Evolutionary conservation across 495 filamentous ascomycete genomes (phyloP).

Genomic region (Podospora bellae-mahoneyi): DNA sequence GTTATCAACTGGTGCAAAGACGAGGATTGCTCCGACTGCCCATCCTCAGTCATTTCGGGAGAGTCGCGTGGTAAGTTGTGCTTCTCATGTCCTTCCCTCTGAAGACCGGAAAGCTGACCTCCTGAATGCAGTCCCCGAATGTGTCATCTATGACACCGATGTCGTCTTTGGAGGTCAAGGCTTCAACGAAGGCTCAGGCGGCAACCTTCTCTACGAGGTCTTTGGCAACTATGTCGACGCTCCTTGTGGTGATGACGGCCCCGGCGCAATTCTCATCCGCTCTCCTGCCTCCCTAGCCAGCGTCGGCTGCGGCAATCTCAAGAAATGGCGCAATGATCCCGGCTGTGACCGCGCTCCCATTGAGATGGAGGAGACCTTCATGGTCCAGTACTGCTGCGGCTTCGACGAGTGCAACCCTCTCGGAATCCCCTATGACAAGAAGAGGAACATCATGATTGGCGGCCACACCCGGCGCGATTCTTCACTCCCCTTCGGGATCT

Average conservation of each 20-base stretch:
- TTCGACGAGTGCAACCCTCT: constrained; percentile 3
- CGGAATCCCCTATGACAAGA: background rate
- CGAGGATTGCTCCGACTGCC: constrained; percentile 4
- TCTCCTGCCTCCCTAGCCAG: constrained; percentile 2
- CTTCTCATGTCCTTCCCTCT: background rate
- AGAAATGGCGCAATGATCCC: background rate
- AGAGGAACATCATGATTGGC: constrained; percentile 4
- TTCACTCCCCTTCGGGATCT: background rate
- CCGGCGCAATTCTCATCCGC: constrained; percentile 3
- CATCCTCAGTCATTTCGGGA: background rate
- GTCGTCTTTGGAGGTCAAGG: constrained; percentile 11
- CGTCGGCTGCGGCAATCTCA: constrained; percentile 6
- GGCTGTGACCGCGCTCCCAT: background rate
- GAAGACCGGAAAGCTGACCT: background rate
- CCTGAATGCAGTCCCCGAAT: background rate
- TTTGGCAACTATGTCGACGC: constrained; percentile 5
- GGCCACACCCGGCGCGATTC: constrained; percentile 2
- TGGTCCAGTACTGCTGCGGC: constrained; percentile 14
- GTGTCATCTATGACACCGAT: constrained; percentile 9
- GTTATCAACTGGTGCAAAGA: constrained; percentile 8
- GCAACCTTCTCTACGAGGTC: constrained; percentile 3
- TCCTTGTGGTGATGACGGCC: background rate
- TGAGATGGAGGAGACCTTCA: constrained; percentile 7
- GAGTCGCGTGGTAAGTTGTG: background rate
- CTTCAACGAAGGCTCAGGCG: background rate